A percentile compares a stretch with the other conserved stretches of the same genome.
Conservation (phyloP, 257 asterid genomes). For the Phtheirospermum japonicum region DNA sequence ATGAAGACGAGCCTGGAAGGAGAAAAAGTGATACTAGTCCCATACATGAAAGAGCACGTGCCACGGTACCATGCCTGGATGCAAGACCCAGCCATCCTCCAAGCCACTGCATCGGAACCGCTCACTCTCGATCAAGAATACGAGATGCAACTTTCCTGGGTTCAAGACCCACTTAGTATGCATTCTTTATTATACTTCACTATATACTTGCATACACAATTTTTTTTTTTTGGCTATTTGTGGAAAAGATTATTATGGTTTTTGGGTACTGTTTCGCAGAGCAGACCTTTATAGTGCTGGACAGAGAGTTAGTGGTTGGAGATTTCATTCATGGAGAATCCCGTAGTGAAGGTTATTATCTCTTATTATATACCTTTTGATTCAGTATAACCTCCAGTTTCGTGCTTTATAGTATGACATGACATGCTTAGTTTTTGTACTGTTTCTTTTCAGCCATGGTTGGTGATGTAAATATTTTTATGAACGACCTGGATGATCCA, state of each 20-base stretch:
- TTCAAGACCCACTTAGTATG: constrained; percentile 76
- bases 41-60: constrained; percentile 90
- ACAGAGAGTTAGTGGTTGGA: constrained; percentile 65
- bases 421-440: constrained; percentile 21
- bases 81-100: constrained; percentile 83
- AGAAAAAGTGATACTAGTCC: constrained; percentile 71
- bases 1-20: constrained; percentile 75
- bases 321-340: constrained; percentile 73
- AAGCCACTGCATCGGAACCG: constrained; percentile 93
- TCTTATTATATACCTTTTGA: background rate
- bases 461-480: constrained; percentile 87
- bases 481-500: constrained; percentile 84
- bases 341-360: constrained; percentile 62
- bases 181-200: background rate
- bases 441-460: constrained; percentile 68
- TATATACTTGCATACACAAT: background rate
- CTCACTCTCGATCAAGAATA: constrained; percentile 76
- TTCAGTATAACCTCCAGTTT: constrained; percentile 1
- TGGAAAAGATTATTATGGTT: background rate
- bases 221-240: background rate
- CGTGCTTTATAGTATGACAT: background rate
- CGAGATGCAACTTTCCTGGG: constrained; percentile 85
- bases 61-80: constrained; percentile 85
- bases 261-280: constrained; percentile 49
- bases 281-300: constrained; percentile 87